Percentiles rank a stretch among this genome's conserved stretches.
phyloP scores from a whole-genome alignment of 495 filamentous ascomycete species.

The Lepraria neglecta region DNA sequence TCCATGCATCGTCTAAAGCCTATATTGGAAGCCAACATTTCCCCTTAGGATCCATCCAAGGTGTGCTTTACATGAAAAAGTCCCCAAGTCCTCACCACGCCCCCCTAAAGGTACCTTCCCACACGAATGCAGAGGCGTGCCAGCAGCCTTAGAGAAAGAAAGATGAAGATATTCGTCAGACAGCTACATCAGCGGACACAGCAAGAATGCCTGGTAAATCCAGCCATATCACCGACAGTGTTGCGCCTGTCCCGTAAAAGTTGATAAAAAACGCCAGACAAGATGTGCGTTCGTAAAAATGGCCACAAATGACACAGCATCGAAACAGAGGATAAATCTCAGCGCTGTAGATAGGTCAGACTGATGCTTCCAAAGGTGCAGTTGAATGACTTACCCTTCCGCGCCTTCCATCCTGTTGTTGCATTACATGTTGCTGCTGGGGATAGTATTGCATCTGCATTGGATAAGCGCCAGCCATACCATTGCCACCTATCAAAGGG shows the following conservation, averaged over 20 bases:
- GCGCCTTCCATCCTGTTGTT: slow-evolving; percentile 39
- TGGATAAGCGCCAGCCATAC: slow-evolving; percentile 41
- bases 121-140: slow-evolving; percentile 18
- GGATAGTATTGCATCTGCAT: slow-evolving; percentile 46
- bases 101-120: slow-evolving; percentile 7
- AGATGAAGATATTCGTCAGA: slow-evolving; percentile 12
- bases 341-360: slow-evolving; percentile 13
- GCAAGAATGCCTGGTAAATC: slow-evolving; percentile 3
- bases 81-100: background rate
- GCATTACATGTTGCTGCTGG: slow-evolving; percentile 43
- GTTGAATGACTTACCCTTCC: slow-evolving; percentile 33
- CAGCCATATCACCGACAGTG: slow-evolving; percentile 3
- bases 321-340: background rate
- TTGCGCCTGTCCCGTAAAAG: background rate
- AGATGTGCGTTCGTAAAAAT: slow-evolving; percentile 2
- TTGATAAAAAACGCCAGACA: slow-evolving; percentile 3
- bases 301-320: slow-evolving; percentile 1
- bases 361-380: background rate
- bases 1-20: slow-evolving; percentile 10
- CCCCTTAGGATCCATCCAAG: slow-evolving; percentile 1
- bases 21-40: slow-evolving; percentile 1
- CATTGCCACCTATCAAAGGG: slow-evolving; percentile 41
- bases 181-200: background rate
- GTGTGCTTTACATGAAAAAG: slow-evolving; percentile 13
- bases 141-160: slow-evolving; percentile 17